Evolutionary conservation across 164 flowering plant genomes (phyloP), one percentile per base, ranked within the genome.

Genomic region (Macadamia integrifolia): DNA sequence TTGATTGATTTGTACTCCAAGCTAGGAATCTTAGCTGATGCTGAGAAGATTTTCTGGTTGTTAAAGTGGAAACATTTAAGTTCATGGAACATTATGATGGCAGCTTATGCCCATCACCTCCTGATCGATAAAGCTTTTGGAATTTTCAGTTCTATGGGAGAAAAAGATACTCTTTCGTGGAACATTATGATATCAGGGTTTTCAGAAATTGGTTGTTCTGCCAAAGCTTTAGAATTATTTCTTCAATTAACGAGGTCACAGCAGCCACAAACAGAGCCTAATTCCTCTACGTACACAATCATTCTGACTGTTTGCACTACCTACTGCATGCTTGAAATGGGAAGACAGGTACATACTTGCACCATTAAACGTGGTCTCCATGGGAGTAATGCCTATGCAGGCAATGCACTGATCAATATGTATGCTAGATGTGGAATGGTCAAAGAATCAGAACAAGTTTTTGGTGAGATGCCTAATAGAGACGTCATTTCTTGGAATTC

Each of bases 401-500:
- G 67, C 55, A 74, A 74, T 65, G 69, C 76, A 6, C 58, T 74
- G 56, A 65, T 74, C 55, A 69, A 44, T 66, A 74, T 74, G 76
- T 74, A 74, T 57, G 55, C 66, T 46, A 69, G 61, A 55, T 74
- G 72, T 48, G 70, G 76, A 50, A 69, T 53, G 15, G 52, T 69
- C n/a, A 66, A 65, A 53, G 69, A 74, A 61, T 69, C 72, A 44
- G 66, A 74, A 55, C n/a, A 17, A 46, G 48, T 63, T 14, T 78
- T 78, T 58, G 30, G 30, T 58, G 75, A 71, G 44, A 78, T 78
- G 72, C 61, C 49, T 29, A 42, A 58, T 57, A 71, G 46, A 66
- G 78, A 74, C n/a, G 28, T 60, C 9, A 59, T 78, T 32, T 74
- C 78, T 6, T 74, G 75, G 77, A 78, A 78, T 66, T 71, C 80